These are phyloP conservation scores for Lachnellula subtilissima DNA, from an alignment of 2,329 filamentous ascomycete genomes.

Conservation along the genomic window DNA sequence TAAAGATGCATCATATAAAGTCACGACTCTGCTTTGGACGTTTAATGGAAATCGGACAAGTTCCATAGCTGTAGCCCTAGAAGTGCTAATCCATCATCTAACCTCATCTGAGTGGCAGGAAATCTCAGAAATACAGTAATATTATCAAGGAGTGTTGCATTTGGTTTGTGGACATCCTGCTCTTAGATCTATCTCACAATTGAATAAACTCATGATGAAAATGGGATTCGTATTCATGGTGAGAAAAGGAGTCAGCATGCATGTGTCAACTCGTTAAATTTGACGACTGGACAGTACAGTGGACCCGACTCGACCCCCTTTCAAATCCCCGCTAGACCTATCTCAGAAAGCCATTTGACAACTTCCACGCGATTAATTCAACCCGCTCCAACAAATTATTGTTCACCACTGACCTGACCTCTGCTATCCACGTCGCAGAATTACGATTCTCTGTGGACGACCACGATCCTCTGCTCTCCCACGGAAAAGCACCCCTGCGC, in stretches of 20 bases:
- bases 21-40: no score
- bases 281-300: no score
- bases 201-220: not conserved
- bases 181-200: not conserved
- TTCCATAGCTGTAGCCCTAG: no score
- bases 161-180: no score
- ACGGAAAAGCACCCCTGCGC: not conserved
- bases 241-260: not conserved
- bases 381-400: not conserved
- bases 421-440: not conserved
- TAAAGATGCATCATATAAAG: no score
- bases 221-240: not conserved
- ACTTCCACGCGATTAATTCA: not conserved
- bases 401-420: not conserved
- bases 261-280: not conserved
- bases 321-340: not conserved
- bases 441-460: slow-evolving; percentile 11
- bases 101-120: no score
- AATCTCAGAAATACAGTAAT: no score
- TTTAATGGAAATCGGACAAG: no score
- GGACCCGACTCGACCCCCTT: not conserved
- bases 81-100: no score
- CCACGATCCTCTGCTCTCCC: not conserved
- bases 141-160: no score
- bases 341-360: not conserved